Evolutionary conservation across 331 rosid genomes (phyloP), one percentile per base, ranked within the genome.

Genomic region (Saraca asoca): DNA sequence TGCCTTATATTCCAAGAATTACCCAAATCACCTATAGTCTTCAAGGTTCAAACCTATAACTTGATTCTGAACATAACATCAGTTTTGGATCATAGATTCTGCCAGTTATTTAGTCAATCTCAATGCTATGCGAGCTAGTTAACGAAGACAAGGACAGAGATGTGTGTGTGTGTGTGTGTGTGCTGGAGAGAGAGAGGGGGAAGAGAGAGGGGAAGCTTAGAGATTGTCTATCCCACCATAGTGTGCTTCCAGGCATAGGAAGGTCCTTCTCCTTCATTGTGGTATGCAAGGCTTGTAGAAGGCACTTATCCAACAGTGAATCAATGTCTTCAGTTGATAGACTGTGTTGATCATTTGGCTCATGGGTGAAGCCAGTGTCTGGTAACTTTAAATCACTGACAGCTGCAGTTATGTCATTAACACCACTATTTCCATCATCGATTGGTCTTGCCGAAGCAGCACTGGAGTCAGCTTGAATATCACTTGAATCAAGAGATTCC

Each of bases 221-320:
- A 12, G 49, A 12, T 17, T 64, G 48, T 15, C 39, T 17, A 55
- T 29, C 75, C 70, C 62, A 93, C 98, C 97, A 93, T 43, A 93
- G 52, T 20, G 96, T 93, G 83, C 98, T 90, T 81, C 98, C 98
- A 14, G 97, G 94, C 79, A 87, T 59, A 52, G 95, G 98, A 75
- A 93, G 85, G 59, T 88, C 97, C 71, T 85, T 89, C 51, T 92
- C 98, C 76, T 84, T 90, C 48, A 87, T 79, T 57, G 95, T 87
- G 62, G 95, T 82, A 85, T 90, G 88, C 79, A 90, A 75, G 16
- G 98, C 91, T 80, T 93, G 98, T 71, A 93, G 76, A 73, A 90
- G 95, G 80, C 95, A 93, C 70, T 88, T 90, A 58, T 93, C 98
- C 83, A 93, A 76, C 69, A 90, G 80, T 53, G 57, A 67, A 78